Evolutionary conservation across 192 early-diverging fungal genomes (phyloP).

Genomic region (Chytriomyces sp.): DNA sequence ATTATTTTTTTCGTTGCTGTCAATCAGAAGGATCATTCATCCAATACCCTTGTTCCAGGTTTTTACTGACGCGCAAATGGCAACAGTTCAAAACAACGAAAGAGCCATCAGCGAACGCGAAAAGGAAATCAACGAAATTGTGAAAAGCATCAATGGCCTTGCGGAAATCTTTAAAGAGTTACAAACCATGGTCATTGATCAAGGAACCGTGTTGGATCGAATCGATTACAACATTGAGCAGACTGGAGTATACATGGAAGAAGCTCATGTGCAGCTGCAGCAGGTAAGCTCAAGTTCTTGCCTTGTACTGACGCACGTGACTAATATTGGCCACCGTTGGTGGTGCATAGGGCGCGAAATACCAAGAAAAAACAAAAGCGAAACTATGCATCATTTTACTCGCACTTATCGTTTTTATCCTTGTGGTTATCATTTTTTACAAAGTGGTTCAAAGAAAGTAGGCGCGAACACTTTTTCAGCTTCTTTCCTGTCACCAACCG

Average conservation of each 20-base stretch:
- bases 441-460: slow-evolving; percentile 32
- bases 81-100: slow-evolving; percentile 78
- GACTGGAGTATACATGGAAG: slow-evolving; percentile 75
- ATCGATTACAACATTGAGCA: slow-evolving; percentile 98
- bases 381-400: slow-evolving; percentile 86
- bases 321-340: not conserved
- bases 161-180: slow-evolving; percentile 92
- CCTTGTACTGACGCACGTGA: not conserved
- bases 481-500: too few relatives aligned
- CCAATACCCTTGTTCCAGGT: slow-evolving; percentile 51
- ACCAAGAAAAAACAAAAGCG: slow-evolving; percentile 81
- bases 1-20: slow-evolving; percentile 13
- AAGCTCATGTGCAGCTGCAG: slow-evolving; percentile 82
- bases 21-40: not conserved
- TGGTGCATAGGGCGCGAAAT: slow-evolving; percentile 66
- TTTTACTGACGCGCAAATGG: slow-evolving; percentile 87
- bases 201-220: slow-evolving; percentile 94
- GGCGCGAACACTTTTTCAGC: too few relatives aligned
- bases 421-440: slow-evolving; percentile 76
- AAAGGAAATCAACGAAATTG: slow-evolving; percentile 90
- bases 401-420: slow-evolving; percentile 72
- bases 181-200: slow-evolving; percentile 96
- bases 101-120: slow-evolving; percentile 81
- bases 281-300: slow-evolving; percentile 53
- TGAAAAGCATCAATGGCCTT: slow-evolving; percentile 85